Percentiles rank a stretch among this genome's conserved stretches.
phyloP scores from a whole-genome alignment of 1,284 basidiomycete genomes.

The Phellopilus nigrolimitatus region DNA sequence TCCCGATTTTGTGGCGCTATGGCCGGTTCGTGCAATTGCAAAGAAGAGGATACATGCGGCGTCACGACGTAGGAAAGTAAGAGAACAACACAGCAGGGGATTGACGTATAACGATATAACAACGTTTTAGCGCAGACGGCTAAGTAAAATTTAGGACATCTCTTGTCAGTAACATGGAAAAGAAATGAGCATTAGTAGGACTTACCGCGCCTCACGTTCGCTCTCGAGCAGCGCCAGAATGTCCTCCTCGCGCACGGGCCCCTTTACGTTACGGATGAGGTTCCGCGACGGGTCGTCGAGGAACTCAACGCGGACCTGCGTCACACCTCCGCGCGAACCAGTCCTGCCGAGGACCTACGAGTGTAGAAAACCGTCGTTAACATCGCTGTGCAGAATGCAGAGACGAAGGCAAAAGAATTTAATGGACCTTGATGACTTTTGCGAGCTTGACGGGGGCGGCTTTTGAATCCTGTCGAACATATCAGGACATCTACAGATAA shows the following conservation, averaged over 20 bases:
- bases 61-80: slow-evolving; percentile 6
- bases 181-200: slow-evolving; percentile 25
- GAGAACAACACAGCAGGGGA: slow-evolving; percentile 3
- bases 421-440: slow-evolving; percentile 85
- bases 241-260: slow-evolving; percentile 94
- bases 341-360: slow-evolving; percentile 95
- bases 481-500: not conserved
- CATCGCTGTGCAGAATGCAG: not conserved
- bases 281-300: slow-evolving; percentile 96
- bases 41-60: slow-evolving; percentile 11
- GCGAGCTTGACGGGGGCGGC: slow-evolving; percentile 90
- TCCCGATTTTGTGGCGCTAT: slow-evolving; percentile 8
- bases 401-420: slow-evolving; percentile 5
- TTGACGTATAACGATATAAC: slow-evolving; percentile 1
- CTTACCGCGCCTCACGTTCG: slow-evolving; percentile 99
- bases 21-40: slow-evolving; percentile 15
- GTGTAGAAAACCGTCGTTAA: slow-evolving; percentile 10
- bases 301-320: slow-evolving; percentile 99
- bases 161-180: slow-evolving; percentile 8
- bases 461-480: slow-evolving; percentile 55
- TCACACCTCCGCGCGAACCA: slow-evolving; percentile 99
- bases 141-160: slow-evolving; percentile 20
- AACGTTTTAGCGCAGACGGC: slow-evolving; percentile 37
- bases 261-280: slow-evolving; percentile 99
- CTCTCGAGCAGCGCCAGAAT: slow-evolving; percentile 97